phyloP scores from a whole-genome alignment of 768 basidiomycete genomes.

The Tricholomella constricta region DNA sequence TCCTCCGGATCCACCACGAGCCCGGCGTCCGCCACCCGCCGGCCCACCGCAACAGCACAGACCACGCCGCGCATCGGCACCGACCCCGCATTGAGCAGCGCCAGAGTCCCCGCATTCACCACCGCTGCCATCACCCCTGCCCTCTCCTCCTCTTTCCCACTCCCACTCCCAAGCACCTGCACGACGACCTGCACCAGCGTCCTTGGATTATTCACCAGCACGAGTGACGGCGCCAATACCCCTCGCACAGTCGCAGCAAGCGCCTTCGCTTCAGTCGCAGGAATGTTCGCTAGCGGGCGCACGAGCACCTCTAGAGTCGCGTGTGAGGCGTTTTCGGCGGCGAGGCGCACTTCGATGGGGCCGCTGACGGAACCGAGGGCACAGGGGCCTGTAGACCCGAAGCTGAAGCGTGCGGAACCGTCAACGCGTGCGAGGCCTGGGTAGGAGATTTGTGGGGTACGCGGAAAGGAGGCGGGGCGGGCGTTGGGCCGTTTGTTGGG shows the following conservation, averaged over 20 bases:
- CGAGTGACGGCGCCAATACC: constrained; percentile 59
- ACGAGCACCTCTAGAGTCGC: constrained; percentile 76
- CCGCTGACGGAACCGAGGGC: constrained; percentile 78
- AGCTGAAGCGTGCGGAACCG: constrained; percentile 73
- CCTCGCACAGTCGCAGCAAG: constrained; percentile 55
- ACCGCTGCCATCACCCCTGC: constrained; percentile 58
- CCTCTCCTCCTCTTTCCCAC: background rate
- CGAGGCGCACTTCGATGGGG: constrained; percentile 74
- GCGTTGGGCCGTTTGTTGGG: constrained; percentile 34
- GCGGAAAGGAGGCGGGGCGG: constrained; percentile 34
- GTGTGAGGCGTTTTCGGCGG: constrained; percentile 68
- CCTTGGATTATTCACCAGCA: constrained; percentile 71
- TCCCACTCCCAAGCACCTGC: constrained; percentile 47
- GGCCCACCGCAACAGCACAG: constrained; percentile 64
- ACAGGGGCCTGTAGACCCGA: constrained; percentile 45
- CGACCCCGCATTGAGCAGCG: constrained; percentile 69
- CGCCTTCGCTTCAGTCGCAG: constrained; percentile 70
- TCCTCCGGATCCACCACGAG: constrained; percentile 54
- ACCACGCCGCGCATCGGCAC: constrained; percentile 77
- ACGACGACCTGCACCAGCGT: constrained; percentile 78
- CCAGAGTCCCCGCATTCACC: constrained; percentile 71
- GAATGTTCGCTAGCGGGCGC: constrained; percentile 67
- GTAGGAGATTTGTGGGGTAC: constrained; percentile 48
- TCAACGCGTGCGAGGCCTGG: constrained; percentile 72
- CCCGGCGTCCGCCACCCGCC: constrained; percentile 25